These are phyloP conservation scores for Chlamydomonas applanata DNA, from an alignment of 139 green algal species.

Conservation along the genomic window DNA sequence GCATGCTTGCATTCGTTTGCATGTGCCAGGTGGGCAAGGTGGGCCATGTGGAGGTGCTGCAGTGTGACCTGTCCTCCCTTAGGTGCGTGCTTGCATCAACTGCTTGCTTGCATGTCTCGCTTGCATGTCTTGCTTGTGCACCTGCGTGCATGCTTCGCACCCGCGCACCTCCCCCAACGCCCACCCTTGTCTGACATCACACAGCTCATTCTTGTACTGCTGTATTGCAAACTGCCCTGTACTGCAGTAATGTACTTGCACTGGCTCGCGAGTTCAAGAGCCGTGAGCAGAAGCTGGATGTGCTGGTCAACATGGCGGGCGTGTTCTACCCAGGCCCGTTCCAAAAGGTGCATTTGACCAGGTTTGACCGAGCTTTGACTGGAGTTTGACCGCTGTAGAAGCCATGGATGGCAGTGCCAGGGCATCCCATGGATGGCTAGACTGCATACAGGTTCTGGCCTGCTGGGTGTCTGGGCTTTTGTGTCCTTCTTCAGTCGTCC, in stretches of 20 bases:
- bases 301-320: constrained; percentile 9
- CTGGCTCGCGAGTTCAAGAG: neutral
- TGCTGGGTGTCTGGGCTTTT: no score
- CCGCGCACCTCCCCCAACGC: no score
- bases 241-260: neutral
- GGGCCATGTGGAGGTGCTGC: neutral
- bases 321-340: neutral
- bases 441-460: neutral
- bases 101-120: no score
- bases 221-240: neutral
- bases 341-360: no score
- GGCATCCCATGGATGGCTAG: neutral
- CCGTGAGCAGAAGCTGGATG: neutral
- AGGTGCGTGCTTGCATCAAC: neutral
- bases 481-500: neutral
- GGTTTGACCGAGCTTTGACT: no score
- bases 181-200: no score
- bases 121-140: no score
- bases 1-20: neutral
- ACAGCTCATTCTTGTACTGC: no score
- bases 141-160: no score
- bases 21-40: constrained; percentile 9
- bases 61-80: neutral
- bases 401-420: no score
- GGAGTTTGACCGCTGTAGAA: no score